These are phyloP conservation scores for Rhodotorula diobovata DNA, from an alignment of 768 basidiomycete genomes.

Conservation along the genomic window DNA sequence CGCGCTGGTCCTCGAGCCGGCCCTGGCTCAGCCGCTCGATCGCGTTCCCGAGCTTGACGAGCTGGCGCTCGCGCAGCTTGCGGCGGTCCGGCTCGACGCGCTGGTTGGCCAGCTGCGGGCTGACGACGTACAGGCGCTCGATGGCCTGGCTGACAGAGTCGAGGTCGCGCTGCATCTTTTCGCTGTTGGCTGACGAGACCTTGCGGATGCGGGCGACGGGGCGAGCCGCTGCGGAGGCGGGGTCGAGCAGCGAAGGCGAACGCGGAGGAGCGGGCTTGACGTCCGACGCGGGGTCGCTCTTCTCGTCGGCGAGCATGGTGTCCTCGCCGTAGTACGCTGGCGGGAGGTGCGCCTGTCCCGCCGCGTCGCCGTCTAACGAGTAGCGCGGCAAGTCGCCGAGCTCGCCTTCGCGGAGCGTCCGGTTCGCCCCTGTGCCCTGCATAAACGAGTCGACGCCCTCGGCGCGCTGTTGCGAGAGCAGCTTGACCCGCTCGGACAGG, in stretches of 20 bases:
- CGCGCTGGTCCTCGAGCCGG: slow-evolving; percentile 45
- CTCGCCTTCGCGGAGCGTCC: slow-evolving; percentile 10
- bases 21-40: slow-evolving; percentile 44
- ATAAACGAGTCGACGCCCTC: slow-evolving; percentile 39
- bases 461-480: slow-evolving; percentile 63
- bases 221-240: slow-evolving; percentile 19
- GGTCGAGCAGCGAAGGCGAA: slow-evolving; percentile 9
- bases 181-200: slow-evolving; percentile 49
- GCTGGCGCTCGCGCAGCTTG: slow-evolving; percentile 69
- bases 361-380: slow-evolving; percentile 9
- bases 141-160: slow-evolving; percentile 82
- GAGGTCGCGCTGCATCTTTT: slow-evolving; percentile 78
- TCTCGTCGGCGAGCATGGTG: background rate
- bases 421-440: too few relatives aligned
- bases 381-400: slow-evolving; percentile 20
- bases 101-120: slow-evolving; percentile 86
- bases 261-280: slow-evolving; percentile 17
- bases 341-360: slow-evolving; percentile 20
- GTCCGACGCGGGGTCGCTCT: slow-evolving; percentile 9
- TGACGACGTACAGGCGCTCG: slow-evolving; percentile 75
- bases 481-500: slow-evolving; percentile 64
- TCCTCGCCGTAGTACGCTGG: slow-evolving; percentile 25
- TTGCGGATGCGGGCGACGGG: slow-evolving; percentile 2
- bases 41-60: slow-evolving; percentile 51
- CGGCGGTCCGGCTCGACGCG: slow-evolving; percentile 71